Evolutionary conservation across 495 filamentous ascomycete species (phyloP), one percentile per base, ranked within the genome.

Genomic region (Hypoxylon perforatum): DNA sequence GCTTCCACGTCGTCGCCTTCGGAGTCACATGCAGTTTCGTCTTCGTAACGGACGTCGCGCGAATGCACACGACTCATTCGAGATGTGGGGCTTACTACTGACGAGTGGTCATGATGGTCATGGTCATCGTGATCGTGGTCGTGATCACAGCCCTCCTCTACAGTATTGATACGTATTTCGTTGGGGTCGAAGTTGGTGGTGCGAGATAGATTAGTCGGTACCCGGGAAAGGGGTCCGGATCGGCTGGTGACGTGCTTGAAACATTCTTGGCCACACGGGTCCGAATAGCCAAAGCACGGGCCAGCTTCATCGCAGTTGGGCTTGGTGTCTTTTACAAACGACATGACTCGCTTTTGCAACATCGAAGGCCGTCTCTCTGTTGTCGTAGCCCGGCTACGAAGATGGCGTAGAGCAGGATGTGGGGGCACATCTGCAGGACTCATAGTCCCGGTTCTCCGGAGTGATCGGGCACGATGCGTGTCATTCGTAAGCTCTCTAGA

Each of bases 231-330:
- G 1, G 62, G 57, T 33, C 63, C 70, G 3, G 71, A 61, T 18
- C 75, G 72, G 1, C 53, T 70, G 63, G 53, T 69, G 18, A 82
- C 45, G 45, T 83, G 81, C 68, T 88, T 89, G 73, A 89, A 87
- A 77, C 93, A 96, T 70, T 95, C 90, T 62, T 87, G 87, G 0
- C 91, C 92, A 72, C 93, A 97, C 4, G 91, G 90, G 72, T 96
- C 91, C 0, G 91, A 88, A 69, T 91, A 93, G 7, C 93, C 93
- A 61, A 85, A 94, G 70, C 93, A 97, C 0, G 90, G 90, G 0
- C 91, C 92, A 50, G 84, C 74, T 63, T 89, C 85, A 54, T 93
- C 91, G 67, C 93, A 96, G 30, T 86, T 79, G 0, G 82, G 46
- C 67, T 92, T 91, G 23, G 84, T 87, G 41, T 88, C 88, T 60